Evolutionary conservation across 2,329 filamentous ascomycete species (phyloP).

Genomic region (Akanthomyces lecanii): DNA sequence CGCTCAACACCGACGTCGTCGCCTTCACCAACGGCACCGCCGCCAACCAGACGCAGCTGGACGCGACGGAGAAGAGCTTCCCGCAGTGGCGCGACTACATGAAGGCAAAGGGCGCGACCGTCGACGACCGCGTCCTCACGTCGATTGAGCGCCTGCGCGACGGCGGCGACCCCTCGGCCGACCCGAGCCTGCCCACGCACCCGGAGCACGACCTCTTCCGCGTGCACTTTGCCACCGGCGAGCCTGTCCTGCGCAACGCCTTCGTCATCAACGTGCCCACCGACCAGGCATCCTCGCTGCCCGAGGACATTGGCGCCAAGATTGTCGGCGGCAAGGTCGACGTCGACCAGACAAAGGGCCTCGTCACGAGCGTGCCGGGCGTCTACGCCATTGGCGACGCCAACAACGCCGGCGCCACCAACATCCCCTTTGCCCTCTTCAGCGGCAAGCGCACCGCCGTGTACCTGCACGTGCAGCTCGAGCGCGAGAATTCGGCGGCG

Average conservation of each 20-base stretch:
- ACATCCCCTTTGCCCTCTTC: conserved; percentile 58
- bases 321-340: conserved; percentile 42
- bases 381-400: conserved; percentile 57
- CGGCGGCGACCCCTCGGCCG: conserved; percentile 32
- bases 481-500: conserved; percentile 34
- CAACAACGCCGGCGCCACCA: conserved; percentile 56
- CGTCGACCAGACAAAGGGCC: conserved; percentile 37
- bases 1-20: conserved; percentile 51
- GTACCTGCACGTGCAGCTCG: conserved; percentile 47
- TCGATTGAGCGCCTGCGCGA: conserved; percentile 43
- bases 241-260: conserved; percentile 42
- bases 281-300: conserved; percentile 45
- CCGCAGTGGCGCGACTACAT: conserved; percentile 49
- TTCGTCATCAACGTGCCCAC: conserved; percentile 48
- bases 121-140: conserved; percentile 54
- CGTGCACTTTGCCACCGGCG: conserved; percentile 47
- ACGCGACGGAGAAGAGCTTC: conserved; percentile 34
- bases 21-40: conserved; percentile 58
- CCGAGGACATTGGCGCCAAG: conserved; percentile 42
- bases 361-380: conserved; percentile 48
- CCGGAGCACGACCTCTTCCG: conserved; percentile 53
- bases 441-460: conserved; percentile 56
- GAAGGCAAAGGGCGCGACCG: conserved; percentile 42
- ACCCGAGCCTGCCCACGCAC: conserved; percentile 39
- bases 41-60: conserved; percentile 38